phyloP scores from a whole-genome alignment of 2,329 filamentous ascomycete genomes.

The Bipolaris gigantea region DNA sequence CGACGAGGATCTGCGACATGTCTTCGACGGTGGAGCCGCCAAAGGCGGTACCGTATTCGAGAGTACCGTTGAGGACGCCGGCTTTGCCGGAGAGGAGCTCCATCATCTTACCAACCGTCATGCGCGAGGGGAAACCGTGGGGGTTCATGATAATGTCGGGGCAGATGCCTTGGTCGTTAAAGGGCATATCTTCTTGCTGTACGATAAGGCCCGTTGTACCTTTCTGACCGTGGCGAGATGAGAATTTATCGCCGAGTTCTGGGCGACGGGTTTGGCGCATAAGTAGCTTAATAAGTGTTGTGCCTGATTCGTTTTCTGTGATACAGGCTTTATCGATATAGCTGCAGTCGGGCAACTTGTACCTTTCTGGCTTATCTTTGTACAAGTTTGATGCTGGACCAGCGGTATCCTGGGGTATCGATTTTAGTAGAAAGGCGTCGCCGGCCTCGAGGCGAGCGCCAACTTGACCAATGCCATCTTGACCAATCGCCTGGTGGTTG shows the following conservation, averaged over 20 bases:
- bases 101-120: conserved; percentile 98
- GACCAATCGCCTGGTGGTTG: conserved; percentile 70
- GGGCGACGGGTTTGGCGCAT: conserved; percentile 94
- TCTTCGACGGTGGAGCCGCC: conserved; percentile 82
- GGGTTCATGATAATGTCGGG: conserved; percentile 99
- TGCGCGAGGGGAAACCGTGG: conserved; percentile 98
- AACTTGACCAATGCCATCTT: conserved; percentile 86
- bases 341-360: conserved; percentile 79
- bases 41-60: conserved; percentile 89
- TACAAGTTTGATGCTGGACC: conserved; percentile 68
- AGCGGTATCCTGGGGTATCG: conserved; percentile 77
- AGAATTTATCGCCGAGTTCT: conserved; percentile 98
- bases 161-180: conserved; percentile 85
- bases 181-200: conserved; percentile 95
- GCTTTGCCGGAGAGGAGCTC: conserved; percentile 95
- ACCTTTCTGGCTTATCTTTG: conserved; percentile 69
- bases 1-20: conserved; percentile 82
- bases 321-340: conserved; percentile 98
- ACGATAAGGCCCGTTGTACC: conserved; percentile 97
- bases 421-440: conserved; percentile 89
- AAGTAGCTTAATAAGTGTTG: conserved; percentile 86
- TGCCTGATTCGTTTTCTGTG: conserved; percentile 82
- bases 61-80: conserved; percentile 78
- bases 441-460: conserved; percentile 76
- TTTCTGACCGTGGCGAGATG: conserved; percentile 96